Evolutionary conservation across 768 basidiomycete species (phyloP).

Genomic region (Calocera cornea): DNA sequence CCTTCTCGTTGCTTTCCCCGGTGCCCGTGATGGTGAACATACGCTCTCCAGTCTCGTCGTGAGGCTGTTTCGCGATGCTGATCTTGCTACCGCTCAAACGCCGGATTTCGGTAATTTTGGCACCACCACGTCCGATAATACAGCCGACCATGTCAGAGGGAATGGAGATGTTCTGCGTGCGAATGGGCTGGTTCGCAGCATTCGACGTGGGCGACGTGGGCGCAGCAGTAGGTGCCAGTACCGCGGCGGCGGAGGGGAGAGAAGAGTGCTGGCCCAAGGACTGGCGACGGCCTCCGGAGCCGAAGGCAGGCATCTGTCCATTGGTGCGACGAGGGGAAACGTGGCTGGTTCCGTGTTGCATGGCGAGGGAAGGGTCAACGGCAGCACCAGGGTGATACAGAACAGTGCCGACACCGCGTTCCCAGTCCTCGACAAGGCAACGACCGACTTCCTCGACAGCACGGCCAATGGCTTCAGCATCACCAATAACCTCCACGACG

Average conservation of each 20-base stretch:
- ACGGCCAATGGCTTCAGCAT: conserved; percentile 80
- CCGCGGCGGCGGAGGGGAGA: background rate
- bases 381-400: conserved; percentile 88
- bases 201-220: conserved; percentile 9
- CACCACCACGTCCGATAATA: conserved; percentile 89
- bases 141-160: conserved; percentile 94
- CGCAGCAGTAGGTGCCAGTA: conserved; percentile 21
- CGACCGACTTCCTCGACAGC: conserved; percentile 94
- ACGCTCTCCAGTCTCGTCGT: conserved; percentile 96
- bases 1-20: conserved; percentile 94
- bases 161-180: conserved; percentile 98
- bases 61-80: conserved; percentile 97
- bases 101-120: conserved; percentile 98
- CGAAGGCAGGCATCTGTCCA: conserved; percentile 31
- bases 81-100: conserved; percentile 96
- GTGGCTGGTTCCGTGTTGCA: conserved; percentile 28
- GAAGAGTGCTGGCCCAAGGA: background rate
- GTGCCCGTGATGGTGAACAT: conserved; percentile 98
- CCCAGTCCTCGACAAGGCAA: conserved; percentile 93
- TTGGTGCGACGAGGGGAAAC: conserved; percentile 47
- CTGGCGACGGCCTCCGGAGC: conserved; percentile 6
- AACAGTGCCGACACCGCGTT: conserved; percentile 83
- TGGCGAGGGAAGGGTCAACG: conserved; percentile 41
- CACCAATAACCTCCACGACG: conserved; percentile 93
- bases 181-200: conserved; percentile 31